Conservation (phyloP, 192 early-diverging fungal species). For the Backusella luteola region DNA sequence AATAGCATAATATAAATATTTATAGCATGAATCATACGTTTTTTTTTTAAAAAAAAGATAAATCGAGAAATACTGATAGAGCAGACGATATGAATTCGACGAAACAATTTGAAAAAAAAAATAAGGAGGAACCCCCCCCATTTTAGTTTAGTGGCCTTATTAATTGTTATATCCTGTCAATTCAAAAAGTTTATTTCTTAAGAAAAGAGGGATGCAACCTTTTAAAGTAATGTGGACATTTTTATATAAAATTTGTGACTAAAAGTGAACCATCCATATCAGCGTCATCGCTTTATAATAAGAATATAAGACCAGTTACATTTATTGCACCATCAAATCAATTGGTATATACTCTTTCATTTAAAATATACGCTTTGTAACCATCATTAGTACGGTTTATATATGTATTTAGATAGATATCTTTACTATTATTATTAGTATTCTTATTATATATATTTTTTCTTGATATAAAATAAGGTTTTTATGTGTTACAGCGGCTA, state of each 20-base stretch:
- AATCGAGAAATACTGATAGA: background rate
- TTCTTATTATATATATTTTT: background rate
- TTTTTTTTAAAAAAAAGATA: background rate
- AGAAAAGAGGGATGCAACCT: background rate
- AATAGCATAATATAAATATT: background rate
- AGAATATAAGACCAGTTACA: background rate
- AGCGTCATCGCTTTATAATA: background rate
- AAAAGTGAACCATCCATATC: background rate
- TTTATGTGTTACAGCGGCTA: background rate
- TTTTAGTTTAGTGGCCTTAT: background rate
- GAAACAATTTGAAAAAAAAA: background rate
- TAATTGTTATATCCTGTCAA: background rate
- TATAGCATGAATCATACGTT: background rate
- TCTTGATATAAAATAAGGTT: background rate
- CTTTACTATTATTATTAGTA: background rate
- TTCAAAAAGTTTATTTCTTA: background rate
- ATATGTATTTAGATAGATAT: background rate
- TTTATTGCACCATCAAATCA: background rate
- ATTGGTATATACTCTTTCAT: background rate
- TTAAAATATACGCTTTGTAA: background rate
- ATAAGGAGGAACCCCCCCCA: background rate
- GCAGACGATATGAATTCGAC: background rate
- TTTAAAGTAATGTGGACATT: background rate
- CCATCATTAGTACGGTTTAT: background rate
- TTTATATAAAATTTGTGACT: background rate